Evolutionary conservation across 164 flowering plant genomes (phyloP), one percentile per base, ranked within the genome.

Genomic region (Chloranthus sessilifolius): DNA sequence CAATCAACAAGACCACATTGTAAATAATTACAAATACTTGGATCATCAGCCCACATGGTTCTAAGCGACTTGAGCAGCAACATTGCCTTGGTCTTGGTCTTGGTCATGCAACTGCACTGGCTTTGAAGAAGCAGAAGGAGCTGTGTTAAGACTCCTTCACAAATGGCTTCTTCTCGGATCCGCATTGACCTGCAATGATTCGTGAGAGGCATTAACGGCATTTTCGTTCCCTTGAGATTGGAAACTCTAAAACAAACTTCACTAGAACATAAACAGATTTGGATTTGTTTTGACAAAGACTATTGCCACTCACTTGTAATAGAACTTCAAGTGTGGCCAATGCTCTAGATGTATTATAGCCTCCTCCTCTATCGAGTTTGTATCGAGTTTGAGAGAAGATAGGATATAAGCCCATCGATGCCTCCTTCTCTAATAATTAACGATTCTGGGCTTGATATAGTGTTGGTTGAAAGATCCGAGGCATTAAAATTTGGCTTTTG

Each of bases 51-150:
- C n/a, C n/a, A n/a, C n/a, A n/a, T n/a, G n/a, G 74, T 61, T 51
- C 81, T 69, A 14, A 82, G 80, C 65, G 78, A 45, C 63, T 82
- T 82, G 23, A 82, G 78, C 70, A 82, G 35, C 69, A 63, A 53
- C 59, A 82, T 74, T 20, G 85, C 85, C n/a, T n/a, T n/a, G n/a
- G n/a, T n/a, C 70, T 62, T 80, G 22, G 60, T 63, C 56, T 82
- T 82, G 25, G 63, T 63, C 55, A 74, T 66, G 19, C 46, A 60
- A 55, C 62, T 57, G n/a, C 83, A 80, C 64, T 82, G 83, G 61
- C 85, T 80, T 62, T 82, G 85, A 12, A 82, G 55, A 4, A 82
- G 73, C 45, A 82, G 41, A 35, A 82, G 51, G 59, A 80, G 47
- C 64, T 80, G 83, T 9, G 73, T 74, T 66, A 82, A 59, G 16